Evolutionary conservation across 306 rosid species (phyloP).

Genomic region (Benincasa hispida): DNA sequence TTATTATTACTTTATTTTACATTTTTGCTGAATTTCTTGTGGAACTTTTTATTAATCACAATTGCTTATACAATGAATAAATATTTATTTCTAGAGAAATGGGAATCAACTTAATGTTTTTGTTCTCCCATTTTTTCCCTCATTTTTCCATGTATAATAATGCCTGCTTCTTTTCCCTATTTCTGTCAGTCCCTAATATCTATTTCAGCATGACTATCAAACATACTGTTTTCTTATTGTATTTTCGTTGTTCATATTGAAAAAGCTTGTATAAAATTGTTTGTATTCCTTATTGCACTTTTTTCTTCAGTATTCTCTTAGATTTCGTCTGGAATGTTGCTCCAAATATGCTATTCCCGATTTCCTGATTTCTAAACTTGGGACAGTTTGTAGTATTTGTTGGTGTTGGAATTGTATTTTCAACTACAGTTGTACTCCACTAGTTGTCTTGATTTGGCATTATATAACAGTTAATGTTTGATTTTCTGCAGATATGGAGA

Average conservation of each 20-base stretch:
- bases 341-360: neutral
- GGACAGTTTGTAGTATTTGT: neutral
- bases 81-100: neutral
- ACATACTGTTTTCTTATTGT: neutral
- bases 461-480: neutral
- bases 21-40: neutral
- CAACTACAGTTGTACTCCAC: neutral
- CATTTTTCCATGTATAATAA: neutral
- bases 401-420: neutral
- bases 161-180: neutral
- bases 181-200: neutral
- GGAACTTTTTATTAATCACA: neutral
- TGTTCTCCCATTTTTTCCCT: neutral
- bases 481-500: conserved; percentile 53
- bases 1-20: neutral
- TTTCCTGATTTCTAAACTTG: neutral
- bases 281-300: neutral
- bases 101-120: neutral
- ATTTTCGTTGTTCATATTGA: neutral
- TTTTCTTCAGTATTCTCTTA: neutral
- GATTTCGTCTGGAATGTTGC: neutral
- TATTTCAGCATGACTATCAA: neutral
- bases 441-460: neutral
- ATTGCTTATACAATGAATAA: neutral
- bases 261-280: neutral